Evolutionary conservation across 2,329 filamentous ascomycete species (phyloP), one percentile per base, ranked within the genome.

Genomic region (Pseudogymnoascus sp.): DNA sequence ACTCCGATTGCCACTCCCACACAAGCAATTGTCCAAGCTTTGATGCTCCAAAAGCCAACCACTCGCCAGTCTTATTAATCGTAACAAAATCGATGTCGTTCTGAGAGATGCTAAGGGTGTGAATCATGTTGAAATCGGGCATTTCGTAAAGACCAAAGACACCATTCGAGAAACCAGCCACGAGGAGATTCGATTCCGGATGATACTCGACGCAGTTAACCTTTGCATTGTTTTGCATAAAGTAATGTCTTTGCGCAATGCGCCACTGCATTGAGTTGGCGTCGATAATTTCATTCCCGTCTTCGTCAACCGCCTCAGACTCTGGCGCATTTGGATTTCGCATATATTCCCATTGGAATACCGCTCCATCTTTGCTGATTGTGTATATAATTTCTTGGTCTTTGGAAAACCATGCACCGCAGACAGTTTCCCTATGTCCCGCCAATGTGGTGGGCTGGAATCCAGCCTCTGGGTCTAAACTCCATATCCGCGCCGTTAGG

Each of bases 1-100:
- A 98, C 76, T 99, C 96, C 0, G 95, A 99, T 74, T 98, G 93
- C 93, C 96, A 99, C 75, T 99, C 95, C 95, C 95, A 99, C 3
- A 99, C 95, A 3, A 99, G 79, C n/a, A 99, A 81, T 74, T 99
- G 95, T 0, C 96, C 96, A 4, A 96, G 83, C 71, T 96, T 96
- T 1, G 95, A 96, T 0, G 96, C 95, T 13, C 93, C 95, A 75
- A 99, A 97, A 0, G 96, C 96, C 21, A 99, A 80, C 95, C 95
- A 99, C 78, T 98, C 93, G 62, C 95, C 95, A 34, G 89, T 90
- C 75, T 90, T 90, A 78, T 98, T 99, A 73, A 97, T 92, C 0
- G 92, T 91, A 64, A 98, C 91, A 71, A 90, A 92, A 73, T 98
- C 93, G 67, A 99, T 97, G 69, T 96, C 90, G 71, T 95, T 96